Evolutionary conservation across 2,329 filamentous ascomycete genomes (phyloP), one percentile per base, ranked within the genome.

Genomic region (Paracamarosporium sp.): DNA sequence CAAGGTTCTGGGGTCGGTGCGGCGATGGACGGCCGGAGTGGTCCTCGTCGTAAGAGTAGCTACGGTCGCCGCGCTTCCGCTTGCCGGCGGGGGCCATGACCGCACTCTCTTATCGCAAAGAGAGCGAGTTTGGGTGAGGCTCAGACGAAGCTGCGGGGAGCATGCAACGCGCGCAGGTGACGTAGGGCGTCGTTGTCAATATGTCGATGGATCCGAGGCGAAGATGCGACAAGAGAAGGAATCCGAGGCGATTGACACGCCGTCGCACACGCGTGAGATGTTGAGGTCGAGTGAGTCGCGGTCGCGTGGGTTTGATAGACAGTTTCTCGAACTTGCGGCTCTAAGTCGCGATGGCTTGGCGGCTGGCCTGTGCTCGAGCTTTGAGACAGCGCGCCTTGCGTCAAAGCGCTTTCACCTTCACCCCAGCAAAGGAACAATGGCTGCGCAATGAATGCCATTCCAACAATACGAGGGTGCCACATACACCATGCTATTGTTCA

Each of bases 71-170:
- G 57, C 82, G 79, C 79, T 88, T 88, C 61, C 86, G 80, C 79
- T 88, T 88, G 53, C 78, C 77, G 62, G 74, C 75, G 63, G 81
- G 82, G 73, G 82, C 78, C 84, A 86, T 86, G 40, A 30, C 71
- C 62, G 71, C 65, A 67, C 67, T 59, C 63, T 69, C 64, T 66
- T 62, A 66, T 46, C 59, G 61, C 61, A 58, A 64, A 66, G 65
- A 70, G 69, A 63, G 68, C 65, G 58, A 63, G 54, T 61, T 54
- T 62, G 65, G 61, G 60, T 56, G 45, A 56, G 47, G 58, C 55
- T 66, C 61, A 57, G 62, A 57, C 45, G 46, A 59, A 51, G 64
- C 56, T 57, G 60, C 55, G 71, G 56, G 57, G 66, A 65, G 67
- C 72, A 75, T 73, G 63, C 71, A 71, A 53, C 55, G 61, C 55